Evolutionary conservation across 2,329 filamentous ascomycete genomes (phyloP), one percentile per base, ranked within the genome.

Genomic region (Ascomycota sp.): DNA sequence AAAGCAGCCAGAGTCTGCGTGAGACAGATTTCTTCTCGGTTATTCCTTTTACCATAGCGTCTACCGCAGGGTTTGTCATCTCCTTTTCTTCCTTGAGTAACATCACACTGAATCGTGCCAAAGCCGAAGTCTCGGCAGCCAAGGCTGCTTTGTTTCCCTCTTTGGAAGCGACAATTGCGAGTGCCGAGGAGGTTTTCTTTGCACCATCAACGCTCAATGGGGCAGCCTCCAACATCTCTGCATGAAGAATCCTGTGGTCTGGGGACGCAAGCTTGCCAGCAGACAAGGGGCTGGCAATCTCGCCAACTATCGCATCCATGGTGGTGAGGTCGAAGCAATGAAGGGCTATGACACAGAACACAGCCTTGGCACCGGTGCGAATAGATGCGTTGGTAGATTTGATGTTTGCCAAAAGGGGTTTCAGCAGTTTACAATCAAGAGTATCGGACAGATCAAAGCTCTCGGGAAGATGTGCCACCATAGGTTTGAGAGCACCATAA

Each of bases 91-190:
- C 59, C n/a, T 63, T 52, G 11, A 94, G 46, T 23, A 77, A 59
- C 43, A 65, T 68, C 8, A 57, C 54, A 22, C 76, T 55, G 41
- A 79, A 76, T 35, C 66, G 65, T 31, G 70, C 64, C 32, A 95
- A 61, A 4, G 79, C 67, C 22, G 63, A 62, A 6, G 83, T 71
- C 49, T 93, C 82, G 8, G 79, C 73, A 25, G 69, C 63, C 19
- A 93, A 58, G 25, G 85, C 85, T 23, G 64, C 57, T 50, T 98
- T 89, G 42, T 91, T 95, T 7, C 83, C 74, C 53, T 98, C 89
- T 45, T 94, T 93, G 6, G 66, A 55, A 12, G 78, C 73, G 10
- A 82, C 59, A 12, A 69, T 53, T 6, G 75, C 69, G 34, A 95
- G 61, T 6, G 68, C 69, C 29, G 62, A 56, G 2, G 71, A 64